phyloP scores from a whole-genome alignment of 495 filamentous ascomycete species.

The Penicillium silybi region DNA sequence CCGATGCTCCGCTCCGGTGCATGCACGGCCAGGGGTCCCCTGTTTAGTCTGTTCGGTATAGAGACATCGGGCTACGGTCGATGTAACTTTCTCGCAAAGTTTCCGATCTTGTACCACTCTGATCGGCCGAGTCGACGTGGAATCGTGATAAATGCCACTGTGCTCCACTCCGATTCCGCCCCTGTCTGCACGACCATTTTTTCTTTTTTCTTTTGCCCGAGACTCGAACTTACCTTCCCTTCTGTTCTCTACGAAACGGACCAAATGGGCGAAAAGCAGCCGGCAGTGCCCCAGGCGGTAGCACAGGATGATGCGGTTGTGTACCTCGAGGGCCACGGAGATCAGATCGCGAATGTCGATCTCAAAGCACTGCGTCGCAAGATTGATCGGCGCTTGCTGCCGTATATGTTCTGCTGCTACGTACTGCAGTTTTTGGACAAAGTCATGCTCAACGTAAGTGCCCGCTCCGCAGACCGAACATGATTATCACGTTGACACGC shows the following conservation, averaged over 20 bases:
- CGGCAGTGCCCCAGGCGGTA: constrained; percentile 2
- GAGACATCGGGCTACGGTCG: too few species aligned
- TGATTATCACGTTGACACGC: not conserved
- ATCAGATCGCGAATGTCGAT: constrained; percentile 9
- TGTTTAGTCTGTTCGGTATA: too few species aligned
- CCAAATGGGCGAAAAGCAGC: constrained; percentile 14
- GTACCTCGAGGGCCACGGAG: constrained; percentile 28
- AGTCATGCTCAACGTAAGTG: constrained; percentile 54
- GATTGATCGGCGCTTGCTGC: constrained; percentile 49
- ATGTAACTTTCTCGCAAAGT: too few species aligned
- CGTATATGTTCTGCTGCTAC: constrained; percentile 59
- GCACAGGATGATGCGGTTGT: constrained; percentile 31
- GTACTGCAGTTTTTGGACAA: constrained; percentile 66
- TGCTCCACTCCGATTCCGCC: too few species aligned
- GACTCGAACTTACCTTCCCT: not conserved
- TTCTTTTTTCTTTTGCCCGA: not conserved
- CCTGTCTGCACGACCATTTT: not conserved
- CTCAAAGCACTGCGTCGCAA: constrained; percentile 28
- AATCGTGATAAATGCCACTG: too few species aligned
- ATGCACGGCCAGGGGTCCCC: too few species aligned
- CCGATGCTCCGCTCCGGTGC: too few species aligned
- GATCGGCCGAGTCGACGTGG: too few species aligned
- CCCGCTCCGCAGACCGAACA: not conserved
- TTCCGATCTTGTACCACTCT: too few species aligned
- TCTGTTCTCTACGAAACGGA: not conserved